phyloP scores from a whole-genome alignment of 2,329 filamentous ascomycete genomes.

The Diaporthe sp. region DNA sequence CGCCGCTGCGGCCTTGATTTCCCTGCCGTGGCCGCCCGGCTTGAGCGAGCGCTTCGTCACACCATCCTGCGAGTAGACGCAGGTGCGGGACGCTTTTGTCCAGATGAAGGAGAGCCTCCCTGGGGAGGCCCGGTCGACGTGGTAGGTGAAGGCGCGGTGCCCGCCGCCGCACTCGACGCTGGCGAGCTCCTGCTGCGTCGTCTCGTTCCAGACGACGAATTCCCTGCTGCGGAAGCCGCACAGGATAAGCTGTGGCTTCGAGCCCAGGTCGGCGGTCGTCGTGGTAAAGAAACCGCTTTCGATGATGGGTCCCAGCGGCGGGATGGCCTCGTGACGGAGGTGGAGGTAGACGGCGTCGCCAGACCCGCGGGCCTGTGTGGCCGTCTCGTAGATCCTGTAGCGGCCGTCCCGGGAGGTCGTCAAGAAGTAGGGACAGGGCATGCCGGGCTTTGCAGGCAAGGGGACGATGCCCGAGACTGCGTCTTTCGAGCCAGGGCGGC shows the following conservation, averaged over 20 bases:
- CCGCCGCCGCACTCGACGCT: constrained; percentile 86
- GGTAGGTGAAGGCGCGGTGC: constrained; percentile 81
- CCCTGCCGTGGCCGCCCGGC: constrained; percentile 84
- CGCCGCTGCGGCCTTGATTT: constrained; percentile 73
- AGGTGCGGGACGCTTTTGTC: constrained; percentile 67
- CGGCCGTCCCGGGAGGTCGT: constrained; percentile 84
- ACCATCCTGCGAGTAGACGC: constrained; percentile 60
- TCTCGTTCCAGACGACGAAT: constrained; percentile 88
- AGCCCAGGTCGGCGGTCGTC: constrained; percentile 45
- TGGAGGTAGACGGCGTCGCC: constrained; percentile 49
- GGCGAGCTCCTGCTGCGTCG: constrained; percentile 76
- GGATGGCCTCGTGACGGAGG: constrained; percentile 76
- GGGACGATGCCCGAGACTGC: constrained; percentile 77
- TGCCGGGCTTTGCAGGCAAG: constrained; percentile 53
- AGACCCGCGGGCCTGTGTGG: constrained; percentile 41
- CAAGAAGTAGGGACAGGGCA: constrained; percentile 65
- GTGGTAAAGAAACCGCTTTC: constrained; percentile 76
- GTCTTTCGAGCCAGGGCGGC: constrained; percentile 63
- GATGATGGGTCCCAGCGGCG: constrained; percentile 82
- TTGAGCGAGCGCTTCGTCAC: constrained; percentile 66
- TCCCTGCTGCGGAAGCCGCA: constrained; percentile 85
- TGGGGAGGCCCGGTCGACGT: constrained; percentile 39
- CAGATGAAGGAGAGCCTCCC: constrained; percentile 71
- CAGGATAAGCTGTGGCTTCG: constrained; percentile 72
- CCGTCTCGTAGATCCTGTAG: constrained; percentile 74